Percentiles rank a stretch among this genome's conserved stretches.
phyloP scores from a whole-genome alignment of 495 filamentous ascomycete species.

The Astrothelium macrocarpum region DNA sequence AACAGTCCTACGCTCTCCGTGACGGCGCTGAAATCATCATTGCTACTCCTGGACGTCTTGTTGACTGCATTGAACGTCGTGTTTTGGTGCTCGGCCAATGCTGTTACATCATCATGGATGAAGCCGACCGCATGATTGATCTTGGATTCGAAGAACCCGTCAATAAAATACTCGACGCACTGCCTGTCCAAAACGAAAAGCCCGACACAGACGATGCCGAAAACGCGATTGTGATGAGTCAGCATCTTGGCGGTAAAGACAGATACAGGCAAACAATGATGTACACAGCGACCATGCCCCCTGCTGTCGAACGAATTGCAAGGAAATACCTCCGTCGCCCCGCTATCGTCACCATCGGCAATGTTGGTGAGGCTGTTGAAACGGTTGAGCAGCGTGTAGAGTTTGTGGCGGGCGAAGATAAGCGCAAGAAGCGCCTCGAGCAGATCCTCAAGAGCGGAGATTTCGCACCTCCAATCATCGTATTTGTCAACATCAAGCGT shows the following conservation, averaged over 20 bases:
- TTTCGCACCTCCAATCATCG: slow-evolving; percentile 89
- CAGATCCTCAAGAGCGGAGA: slow-evolving; percentile 82
- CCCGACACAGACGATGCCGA: slow-evolving; percentile 93
- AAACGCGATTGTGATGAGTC: slow-evolving; percentile 72
- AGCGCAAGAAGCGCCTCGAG: slow-evolving; percentile 88
- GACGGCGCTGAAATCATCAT: slow-evolving; percentile 98
- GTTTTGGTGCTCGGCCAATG: slow-evolving; percentile 88
- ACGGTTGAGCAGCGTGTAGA: slow-evolving; percentile 97
- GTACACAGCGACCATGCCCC: slow-evolving; percentile 99
- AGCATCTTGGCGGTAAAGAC: slow-evolving; percentile 71
- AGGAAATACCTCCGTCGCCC: slow-evolving; percentile 91
- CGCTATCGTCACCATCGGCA: slow-evolving; percentile 90
- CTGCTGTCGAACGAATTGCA: slow-evolving; percentile 88
- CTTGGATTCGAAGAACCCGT: slow-evolving; percentile 96
- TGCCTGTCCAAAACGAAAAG: slow-evolving; percentile 91
- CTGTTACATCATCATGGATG: slow-evolving; percentile 97
- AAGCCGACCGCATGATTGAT: slow-evolving; percentile 99
- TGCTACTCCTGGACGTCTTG: slow-evolving; percentile 90
- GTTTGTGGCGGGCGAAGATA: slow-evolving; percentile 85
- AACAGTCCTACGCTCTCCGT: slow-evolving; percentile 87
- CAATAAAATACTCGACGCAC: slow-evolving; percentile 96
- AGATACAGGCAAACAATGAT: slow-evolving; percentile 98
- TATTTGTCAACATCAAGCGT: slow-evolving; percentile 99
- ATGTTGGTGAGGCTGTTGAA: slow-evolving; percentile 94
- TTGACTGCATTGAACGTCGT: slow-evolving; percentile 92